Conservation (phyloP, 2,329 filamentous ascomycete genomes). For the Zelopaecilomyces penicillatus region DNA sequence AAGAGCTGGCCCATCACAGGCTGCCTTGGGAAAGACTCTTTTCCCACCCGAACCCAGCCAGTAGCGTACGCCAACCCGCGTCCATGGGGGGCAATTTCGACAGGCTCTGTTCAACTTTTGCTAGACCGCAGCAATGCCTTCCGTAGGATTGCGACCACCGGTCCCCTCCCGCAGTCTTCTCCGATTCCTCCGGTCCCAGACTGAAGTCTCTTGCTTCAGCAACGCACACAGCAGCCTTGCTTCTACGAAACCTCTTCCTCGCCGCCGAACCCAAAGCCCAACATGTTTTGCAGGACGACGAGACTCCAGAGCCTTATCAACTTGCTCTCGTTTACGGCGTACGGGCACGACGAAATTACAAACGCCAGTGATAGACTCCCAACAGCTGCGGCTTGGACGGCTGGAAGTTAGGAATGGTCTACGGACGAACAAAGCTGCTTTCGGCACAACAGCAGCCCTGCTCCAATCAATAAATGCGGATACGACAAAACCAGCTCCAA, state of each 20-base stretch:
- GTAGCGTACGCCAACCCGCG: no score
- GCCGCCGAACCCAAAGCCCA: constrained; percentile 14
- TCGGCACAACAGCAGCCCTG: constrained; percentile 21
- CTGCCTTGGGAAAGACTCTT: no score
- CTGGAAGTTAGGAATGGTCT: constrained; percentile 6
- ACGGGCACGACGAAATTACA: constrained; percentile 13
- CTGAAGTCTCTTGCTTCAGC: constrained; percentile 48
- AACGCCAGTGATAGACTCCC: constrained; percentile 21
- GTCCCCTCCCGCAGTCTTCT: constrained; percentile 53
- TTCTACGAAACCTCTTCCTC: constrained; percentile 10
- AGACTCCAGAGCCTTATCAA: constrained; percentile 9
- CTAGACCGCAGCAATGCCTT: constrained; percentile 32
- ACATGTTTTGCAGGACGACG: neutral
- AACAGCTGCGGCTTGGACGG: constrained; percentile 12
- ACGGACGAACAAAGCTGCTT: constrained; percentile 12
- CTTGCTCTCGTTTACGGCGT: no score
- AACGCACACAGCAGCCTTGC: constrained; percentile 21
- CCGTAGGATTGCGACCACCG: constrained; percentile 29
- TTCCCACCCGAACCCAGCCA: no score
- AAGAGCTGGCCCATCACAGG: no score
- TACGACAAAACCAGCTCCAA: constrained; percentile 15
- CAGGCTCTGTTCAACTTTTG: constrained; percentile 2
- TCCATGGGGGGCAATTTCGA: no score
- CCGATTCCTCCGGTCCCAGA: constrained; percentile 65
- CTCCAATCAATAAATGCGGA: constrained; percentile 16